Evolutionary conservation across 2,329 filamentous ascomycete genomes (phyloP).

Genomic region (Beauveria pseudobassiana): DNA sequence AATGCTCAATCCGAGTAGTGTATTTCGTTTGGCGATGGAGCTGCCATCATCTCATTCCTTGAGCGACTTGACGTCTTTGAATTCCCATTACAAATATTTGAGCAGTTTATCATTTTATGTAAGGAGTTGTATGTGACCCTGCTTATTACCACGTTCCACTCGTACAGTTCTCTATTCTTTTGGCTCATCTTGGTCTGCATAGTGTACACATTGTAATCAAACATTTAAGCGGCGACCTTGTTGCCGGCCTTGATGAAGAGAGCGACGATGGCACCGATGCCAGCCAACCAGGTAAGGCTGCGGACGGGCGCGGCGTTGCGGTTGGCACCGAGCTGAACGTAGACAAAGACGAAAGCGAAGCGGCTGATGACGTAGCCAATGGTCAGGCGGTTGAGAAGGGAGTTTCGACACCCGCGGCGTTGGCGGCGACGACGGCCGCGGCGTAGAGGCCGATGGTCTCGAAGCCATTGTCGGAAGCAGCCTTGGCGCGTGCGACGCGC

Average conservation of each 20-base stretch:
- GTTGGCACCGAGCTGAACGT: constrained; percentile 36
- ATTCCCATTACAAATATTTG: not conserved
- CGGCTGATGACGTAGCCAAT: constrained; percentile 33
- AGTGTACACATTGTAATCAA: not conserved
- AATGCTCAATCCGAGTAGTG: not conserved
- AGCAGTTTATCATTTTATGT: constrained; percentile 7
- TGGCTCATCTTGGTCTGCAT: not conserved
- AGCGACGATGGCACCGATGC: constrained; percentile 25
- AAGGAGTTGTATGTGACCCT: not conserved
- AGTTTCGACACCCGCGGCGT: constrained; percentile 31
- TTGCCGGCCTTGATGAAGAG: constrained; percentile 37
- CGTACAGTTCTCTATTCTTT: not conserved
- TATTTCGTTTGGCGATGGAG: not conserved
- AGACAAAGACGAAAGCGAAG: constrained; percentile 33
- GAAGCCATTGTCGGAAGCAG: constrained; percentile 36
- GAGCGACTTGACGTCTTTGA: not conserved
- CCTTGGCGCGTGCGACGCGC: constrained; percentile 45
- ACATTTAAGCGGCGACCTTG: constrained; percentile 12
- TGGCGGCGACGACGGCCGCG: constrained; percentile 37
- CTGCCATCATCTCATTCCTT: not conserved
- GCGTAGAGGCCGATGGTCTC: constrained; percentile 38
- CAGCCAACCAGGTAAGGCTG: constrained; percentile 29
- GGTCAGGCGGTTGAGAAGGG: constrained; percentile 32
- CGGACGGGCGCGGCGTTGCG: constrained; percentile 29
- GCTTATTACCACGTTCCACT: not conserved